These are phyloP conservation scores for Streptanthus diversifolius DNA, from an alignment of 345 rosid genomes.

Conservation along the genomic window DNA sequence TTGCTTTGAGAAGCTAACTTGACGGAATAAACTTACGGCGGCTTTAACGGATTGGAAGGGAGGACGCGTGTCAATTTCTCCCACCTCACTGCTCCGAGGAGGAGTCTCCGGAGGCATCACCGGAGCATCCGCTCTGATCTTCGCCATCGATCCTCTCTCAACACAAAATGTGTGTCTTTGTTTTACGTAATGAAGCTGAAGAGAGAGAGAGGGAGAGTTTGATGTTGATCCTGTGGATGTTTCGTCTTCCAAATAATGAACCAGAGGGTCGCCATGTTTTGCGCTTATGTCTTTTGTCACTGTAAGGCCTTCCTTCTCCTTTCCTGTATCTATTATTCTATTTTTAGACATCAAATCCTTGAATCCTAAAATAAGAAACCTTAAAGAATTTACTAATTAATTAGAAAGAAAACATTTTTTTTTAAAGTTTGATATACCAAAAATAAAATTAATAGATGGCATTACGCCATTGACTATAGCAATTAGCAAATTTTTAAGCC, in stretches of 20 bases:
- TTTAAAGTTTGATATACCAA: not conserved
- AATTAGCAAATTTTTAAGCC: not conserved
- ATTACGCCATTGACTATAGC: too few relatives aligned
- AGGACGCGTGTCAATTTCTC: constrained; percentile 87
- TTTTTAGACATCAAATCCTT: not conserved
- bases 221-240: constrained; percentile 22
- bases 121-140: constrained; percentile 35
- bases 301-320: constrained; percentile 20
- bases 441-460: not conserved
- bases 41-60: constrained; percentile 90
- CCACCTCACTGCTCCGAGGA: constrained; percentile 54
- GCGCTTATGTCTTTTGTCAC: constrained; percentile 24
- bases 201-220: constrained; percentile 14
- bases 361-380: constrained; percentile 8
- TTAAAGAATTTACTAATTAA: not conserved
- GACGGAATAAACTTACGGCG: constrained; percentile 82
- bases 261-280: constrained; percentile 36
- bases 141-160: constrained; percentile 42
- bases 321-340: constrained; percentile 13
- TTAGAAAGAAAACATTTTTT: not conserved
- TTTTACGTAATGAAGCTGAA: constrained; percentile 16
- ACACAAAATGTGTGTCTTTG: not conserved
- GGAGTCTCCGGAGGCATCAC: constrained; percentile 26
- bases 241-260: constrained; percentile 30
- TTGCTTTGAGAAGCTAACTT: constrained; percentile 48